Percentiles rank a stretch among this genome's conserved stretches.
Conservation (phyloP, 148 eudicot species). For the Chenopodium suecicum region DNA sequence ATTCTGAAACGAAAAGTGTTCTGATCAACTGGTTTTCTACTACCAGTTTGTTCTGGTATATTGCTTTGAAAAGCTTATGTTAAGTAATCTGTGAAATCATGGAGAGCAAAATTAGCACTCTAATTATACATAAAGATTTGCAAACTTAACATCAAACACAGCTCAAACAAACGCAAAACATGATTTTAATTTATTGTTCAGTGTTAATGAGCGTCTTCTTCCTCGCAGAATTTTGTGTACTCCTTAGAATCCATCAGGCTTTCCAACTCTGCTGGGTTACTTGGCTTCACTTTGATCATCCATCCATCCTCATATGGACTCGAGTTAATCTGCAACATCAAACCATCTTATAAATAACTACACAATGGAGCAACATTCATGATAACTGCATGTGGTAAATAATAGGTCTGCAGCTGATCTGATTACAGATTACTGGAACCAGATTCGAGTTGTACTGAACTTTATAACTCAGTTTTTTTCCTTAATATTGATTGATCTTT, state of each 20-base stretch:
- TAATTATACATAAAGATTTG: neutral
- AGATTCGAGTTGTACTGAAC: no score
- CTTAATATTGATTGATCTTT: no score
- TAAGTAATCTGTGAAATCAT: conserved; percentile 9
- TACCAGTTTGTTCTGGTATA: neutral
- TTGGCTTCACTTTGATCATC: conserved; percentile 98
- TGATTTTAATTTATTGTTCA: neutral
- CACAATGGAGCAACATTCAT: neutral
- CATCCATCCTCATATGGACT: conserved; percentile 96
- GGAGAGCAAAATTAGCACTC: conserved; percentile 22
- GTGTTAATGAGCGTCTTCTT: conserved; percentile 59
- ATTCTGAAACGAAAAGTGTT: conserved; percentile 2
- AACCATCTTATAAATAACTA: neutral
- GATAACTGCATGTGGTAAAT: neutral
- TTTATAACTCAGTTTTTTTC: no score
- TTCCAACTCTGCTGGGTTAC: conserved; percentile 69
- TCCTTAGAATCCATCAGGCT: conserved; percentile 67
- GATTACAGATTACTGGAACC: no score
- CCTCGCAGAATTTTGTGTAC: conserved; percentile 75
- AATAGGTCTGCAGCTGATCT: neutral
- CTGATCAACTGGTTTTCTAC: conserved; percentile 4
- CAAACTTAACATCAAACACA: conserved; percentile 2
- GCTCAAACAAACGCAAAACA: conserved; percentile 12
- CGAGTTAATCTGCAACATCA: conserved; percentile 57
- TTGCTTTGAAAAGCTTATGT: conserved; percentile 6